Base-by-base conservation (phyloP, 768 basidiomycete species). In the Sporobolomyces phaffii region DNA sequence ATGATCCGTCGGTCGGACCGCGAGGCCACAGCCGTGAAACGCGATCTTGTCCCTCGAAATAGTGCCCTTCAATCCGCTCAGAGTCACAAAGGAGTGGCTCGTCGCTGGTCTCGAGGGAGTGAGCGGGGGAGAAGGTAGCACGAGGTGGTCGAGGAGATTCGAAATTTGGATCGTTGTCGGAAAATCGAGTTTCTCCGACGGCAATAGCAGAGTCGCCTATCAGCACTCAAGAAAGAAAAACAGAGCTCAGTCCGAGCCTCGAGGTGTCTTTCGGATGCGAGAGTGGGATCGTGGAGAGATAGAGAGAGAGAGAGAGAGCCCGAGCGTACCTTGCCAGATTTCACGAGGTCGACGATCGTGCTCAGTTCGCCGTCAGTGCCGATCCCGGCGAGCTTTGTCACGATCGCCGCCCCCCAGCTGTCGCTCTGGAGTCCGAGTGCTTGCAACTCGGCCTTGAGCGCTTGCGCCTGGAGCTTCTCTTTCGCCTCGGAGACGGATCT, bases 61-160 rank as follows among this genome's bases (percentile, higher is more conserved):
- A 4, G 26, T 79, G 84, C 90, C 92, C 26, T 92, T 80, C 31
- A 97, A 78, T 7, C 93, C 94, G 0, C 90, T 91, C 40, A 93
- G 78, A 0, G 90, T 90, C 5, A 91, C 82, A 17, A 91, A 77
- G 6, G 51, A 80, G 76, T 50, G 67, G 47, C 48, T 73, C 75
- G 28, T 81, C 7, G 44, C 10, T 33, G 9, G 7, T 9, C 20
- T 17, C 6, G 44, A 2, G 28, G 62, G 36, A 1, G 43, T 33
- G 15, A 47, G 79, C 20, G 80, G 75, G 2, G 80, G 80, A 57
- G 88, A 84, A 72, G 82, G 85, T 36, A 91, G 81, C 34, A 84
- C 79, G 62, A 94, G 77, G 75, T 99, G 94, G 74, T 96, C 91
- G 75, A 84, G 85, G 34, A 96, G 79, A 62, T 92, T 85, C 4